Evolutionary conservation across 495 filamentous ascomycete genomes (phyloP).

Genomic region (Xylona heveae): DNA sequence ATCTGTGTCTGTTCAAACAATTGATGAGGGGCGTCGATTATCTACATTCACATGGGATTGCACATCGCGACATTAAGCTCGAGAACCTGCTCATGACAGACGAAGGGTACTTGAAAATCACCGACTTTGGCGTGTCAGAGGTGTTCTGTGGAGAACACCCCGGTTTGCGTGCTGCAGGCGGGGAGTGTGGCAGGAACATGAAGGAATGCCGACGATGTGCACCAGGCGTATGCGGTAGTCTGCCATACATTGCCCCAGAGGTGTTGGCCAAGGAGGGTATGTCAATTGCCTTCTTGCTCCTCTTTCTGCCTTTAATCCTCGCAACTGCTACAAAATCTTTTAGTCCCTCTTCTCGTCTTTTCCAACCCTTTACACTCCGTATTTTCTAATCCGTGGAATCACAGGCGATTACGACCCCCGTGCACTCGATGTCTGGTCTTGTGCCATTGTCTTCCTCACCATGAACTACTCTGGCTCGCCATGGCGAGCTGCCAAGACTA

Average conservation of each 20-base stretch:
- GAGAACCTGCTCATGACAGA: constrained; percentile 54
- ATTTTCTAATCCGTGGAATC: no score
- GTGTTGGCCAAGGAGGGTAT: constrained; percentile 38
- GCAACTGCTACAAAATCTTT: no score
- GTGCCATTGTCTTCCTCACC: constrained; percentile 49
- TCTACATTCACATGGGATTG: constrained; percentile 48
- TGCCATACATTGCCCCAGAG: constrained; percentile 62
- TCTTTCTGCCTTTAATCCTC: no score
- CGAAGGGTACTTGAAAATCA: constrained; percentile 54
- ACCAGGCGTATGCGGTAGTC: constrained; percentile 53
- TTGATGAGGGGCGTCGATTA: constrained; percentile 48
- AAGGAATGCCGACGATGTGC: constrained; percentile 40
- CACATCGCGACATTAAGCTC: constrained; percentile 65
- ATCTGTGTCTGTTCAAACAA: constrained; percentile 63
- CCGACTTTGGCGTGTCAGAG: constrained; percentile 61
- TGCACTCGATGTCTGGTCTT: constrained; percentile 57
- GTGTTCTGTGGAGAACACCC: constrained; percentile 58
- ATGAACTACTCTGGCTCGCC: constrained; percentile 40
- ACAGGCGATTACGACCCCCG: constrained; percentile 48
- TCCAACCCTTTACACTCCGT: constrained; percentile 3
- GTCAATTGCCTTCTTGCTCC: constrained; percentile 5
- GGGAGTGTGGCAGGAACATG: constrained; percentile 45
- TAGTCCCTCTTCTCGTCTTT: not conserved
- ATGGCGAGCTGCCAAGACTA: constrained; percentile 33
- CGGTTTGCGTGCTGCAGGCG: constrained; percentile 36